phyloP scores from a whole-genome alignment of 768 basidiomycete genomes.

The Termitomyces titanicus region DNA sequence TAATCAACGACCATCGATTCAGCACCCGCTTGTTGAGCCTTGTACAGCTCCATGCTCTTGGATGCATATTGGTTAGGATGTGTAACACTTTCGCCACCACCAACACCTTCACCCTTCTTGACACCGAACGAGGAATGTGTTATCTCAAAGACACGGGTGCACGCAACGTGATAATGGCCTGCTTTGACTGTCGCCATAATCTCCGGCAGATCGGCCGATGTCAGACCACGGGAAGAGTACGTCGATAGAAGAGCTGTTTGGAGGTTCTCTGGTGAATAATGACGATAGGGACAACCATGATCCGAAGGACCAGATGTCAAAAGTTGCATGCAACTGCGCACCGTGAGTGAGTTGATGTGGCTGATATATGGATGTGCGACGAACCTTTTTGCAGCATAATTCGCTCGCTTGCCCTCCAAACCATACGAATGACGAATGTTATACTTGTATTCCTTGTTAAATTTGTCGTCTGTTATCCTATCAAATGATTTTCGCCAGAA shows the following conservation, averaged over 20 bases:
- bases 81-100: conserved; percentile 80
- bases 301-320: conserved; percentile 59
- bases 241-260: conserved; percentile 68
- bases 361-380: background rate
- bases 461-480: conserved; percentile 84
- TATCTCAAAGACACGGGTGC: conserved; percentile 94
- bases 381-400: conserved; percentile 91
- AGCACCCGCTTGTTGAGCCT: conserved; percentile 33
- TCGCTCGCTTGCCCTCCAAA: conserved; percentile 89
- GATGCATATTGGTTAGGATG: conserved; percentile 92
- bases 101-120: conserved; percentile 87
- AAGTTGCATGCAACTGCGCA: conserved; percentile 82
- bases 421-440: conserved; percentile 96
- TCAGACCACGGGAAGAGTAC: conserved; percentile 63
- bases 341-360: conserved; percentile 1
- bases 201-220: conserved; percentile 71
- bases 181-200: conserved; percentile 76
- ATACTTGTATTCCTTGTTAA: conserved; percentile 97
- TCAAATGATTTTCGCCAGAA: conserved; percentile 93
- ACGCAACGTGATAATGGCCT: conserved; percentile 90
- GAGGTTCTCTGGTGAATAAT: conserved; percentile 82
- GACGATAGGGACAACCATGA: conserved; percentile 90
- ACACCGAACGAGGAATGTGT: conserved; percentile 73
- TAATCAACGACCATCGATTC: conserved; percentile 42
- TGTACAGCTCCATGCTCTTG: conserved; percentile 66